A percentile compares a stretch with the other conserved stretches of the same genome.
These are phyloP conservation scores for Epichloe typhina DNA, from an alignment of 2,329 filamentous ascomycete genomes.

Conservation along the genomic window DNA sequence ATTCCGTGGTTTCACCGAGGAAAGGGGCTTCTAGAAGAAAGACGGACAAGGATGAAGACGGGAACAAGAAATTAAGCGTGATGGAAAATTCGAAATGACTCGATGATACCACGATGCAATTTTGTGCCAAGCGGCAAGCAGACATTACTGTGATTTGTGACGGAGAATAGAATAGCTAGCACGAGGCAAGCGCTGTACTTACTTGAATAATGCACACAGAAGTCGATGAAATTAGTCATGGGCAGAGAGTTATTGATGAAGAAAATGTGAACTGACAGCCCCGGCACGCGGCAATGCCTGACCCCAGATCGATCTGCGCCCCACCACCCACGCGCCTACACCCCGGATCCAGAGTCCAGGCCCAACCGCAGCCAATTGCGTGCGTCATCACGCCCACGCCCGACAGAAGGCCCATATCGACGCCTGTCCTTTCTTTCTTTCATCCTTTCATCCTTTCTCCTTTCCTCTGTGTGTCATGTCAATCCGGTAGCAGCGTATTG, in stretches of 20 bases:
- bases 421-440: background rate
- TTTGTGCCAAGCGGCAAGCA: background rate
- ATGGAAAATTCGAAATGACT: background rate
- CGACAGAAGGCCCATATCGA: no score
- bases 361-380: background rate
- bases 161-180: background rate
- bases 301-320: background rate
- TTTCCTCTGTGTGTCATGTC: no score
- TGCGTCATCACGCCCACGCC: no score
- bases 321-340: no score
- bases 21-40: background rate
- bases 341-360: no score
- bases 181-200: background rate
- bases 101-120: background rate
- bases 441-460: background rate
- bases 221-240: no score
- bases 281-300: background rate
- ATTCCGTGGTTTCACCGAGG: background rate
- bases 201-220: background rate
- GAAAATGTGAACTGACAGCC: no score
- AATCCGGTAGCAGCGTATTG: no score
- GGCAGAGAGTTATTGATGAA: no score
- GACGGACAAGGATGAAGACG: background rate
- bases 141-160: background rate
- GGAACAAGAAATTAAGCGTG: background rate